phyloP scores from a whole-genome alignment of 139 green algal species.

The Tetraselmis chui region DNA sequence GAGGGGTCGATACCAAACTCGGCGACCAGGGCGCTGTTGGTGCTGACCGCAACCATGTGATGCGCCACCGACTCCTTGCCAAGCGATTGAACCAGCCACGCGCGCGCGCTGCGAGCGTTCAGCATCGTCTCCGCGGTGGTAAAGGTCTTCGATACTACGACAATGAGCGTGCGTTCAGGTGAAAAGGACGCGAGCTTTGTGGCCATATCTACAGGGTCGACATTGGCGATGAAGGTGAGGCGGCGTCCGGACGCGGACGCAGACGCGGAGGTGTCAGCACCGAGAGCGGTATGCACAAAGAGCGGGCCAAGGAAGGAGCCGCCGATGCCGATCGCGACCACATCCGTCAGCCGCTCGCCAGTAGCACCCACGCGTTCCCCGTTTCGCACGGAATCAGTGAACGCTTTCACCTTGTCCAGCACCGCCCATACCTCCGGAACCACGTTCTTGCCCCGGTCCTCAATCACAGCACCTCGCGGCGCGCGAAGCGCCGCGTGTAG shows the following conservation, averaged over 20 bases:
- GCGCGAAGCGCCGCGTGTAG: constrained; percentile 96
- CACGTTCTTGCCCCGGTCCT: constrained; percentile 80
- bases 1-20: constrained; percentile 97
- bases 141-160: constrained; percentile 99
- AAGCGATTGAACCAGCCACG: constrained; percentile 74
- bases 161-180: constrained; percentile 87
- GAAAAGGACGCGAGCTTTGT: not conserved
- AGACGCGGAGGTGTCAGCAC: constrained; percentile 38
- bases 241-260: constrained; percentile 39
- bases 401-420: constrained; percentile 97
- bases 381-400: constrained; percentile 80
- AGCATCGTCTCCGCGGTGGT: constrained; percentile 99
- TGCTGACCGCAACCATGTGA: constrained; percentile 99
- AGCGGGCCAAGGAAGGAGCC: constrained; percentile 92
- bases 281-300: constrained; percentile 96
- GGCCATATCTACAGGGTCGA: constrained; percentile 97
- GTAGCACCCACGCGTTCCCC: constrained; percentile 88
- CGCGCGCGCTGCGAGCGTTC: constrained; percentile 90
- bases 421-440: constrained; percentile 94
- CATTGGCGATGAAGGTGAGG: constrained; percentile 95
- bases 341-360: constrained; percentile 89
- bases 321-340: constrained; percentile 97
- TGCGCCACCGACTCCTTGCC: constrained; percentile 76
- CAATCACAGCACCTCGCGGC: constrained; percentile 70
- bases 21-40: constrained; percentile 95